A percentile compares a stretch with the other conserved stretches of the same genome.
These are phyloP conservation scores for Aspergillus glaucus DNA, from an alignment of 2,329 filamentous ascomycete genomes.

Conservation along the genomic window DNA sequence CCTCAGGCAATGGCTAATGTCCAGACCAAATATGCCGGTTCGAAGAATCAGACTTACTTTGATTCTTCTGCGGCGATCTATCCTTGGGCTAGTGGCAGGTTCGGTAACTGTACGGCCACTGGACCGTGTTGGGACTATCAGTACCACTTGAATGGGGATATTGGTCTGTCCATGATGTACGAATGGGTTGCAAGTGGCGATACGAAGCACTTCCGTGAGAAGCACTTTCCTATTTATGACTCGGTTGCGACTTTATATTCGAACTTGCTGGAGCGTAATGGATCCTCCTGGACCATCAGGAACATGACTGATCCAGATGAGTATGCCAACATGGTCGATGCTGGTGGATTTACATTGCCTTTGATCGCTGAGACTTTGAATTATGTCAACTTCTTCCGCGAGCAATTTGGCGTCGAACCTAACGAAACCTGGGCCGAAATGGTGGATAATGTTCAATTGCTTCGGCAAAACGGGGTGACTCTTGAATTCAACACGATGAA, in stretches of 20 bases:
- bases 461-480: constrained; percentile 55
- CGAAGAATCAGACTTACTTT: constrained; percentile 55
- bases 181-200: constrained; percentile 58
- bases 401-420: constrained; percentile 47
- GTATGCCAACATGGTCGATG: constrained; percentile 61
- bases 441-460: constrained; percentile 50
- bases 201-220: constrained; percentile 47
- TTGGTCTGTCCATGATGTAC: constrained; percentile 57
- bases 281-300: constrained; percentile 46
- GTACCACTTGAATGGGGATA: constrained; percentile 66
- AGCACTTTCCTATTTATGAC: constrained; percentile 58
- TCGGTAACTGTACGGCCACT: constrained; percentile 61
- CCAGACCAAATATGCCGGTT: constrained; percentile 49
- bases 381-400: constrained; percentile 53
- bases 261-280: constrained; percentile 55
- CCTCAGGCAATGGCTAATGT: constrained; percentile 57
- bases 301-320: constrained; percentile 71
- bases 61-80: constrained; percentile 55
- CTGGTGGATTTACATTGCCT: constrained; percentile 63
- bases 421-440: constrained; percentile 57
- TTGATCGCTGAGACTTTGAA: constrained; percentile 52
- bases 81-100: constrained; percentile 62
- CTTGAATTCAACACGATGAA: constrained; percentile 63
- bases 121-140: constrained; percentile 64
- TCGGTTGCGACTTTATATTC: constrained; percentile 57